Evolutionary conservation across 257 asterid species (phyloP).

Genomic region (Solanum ahanhuiri): DNA sequence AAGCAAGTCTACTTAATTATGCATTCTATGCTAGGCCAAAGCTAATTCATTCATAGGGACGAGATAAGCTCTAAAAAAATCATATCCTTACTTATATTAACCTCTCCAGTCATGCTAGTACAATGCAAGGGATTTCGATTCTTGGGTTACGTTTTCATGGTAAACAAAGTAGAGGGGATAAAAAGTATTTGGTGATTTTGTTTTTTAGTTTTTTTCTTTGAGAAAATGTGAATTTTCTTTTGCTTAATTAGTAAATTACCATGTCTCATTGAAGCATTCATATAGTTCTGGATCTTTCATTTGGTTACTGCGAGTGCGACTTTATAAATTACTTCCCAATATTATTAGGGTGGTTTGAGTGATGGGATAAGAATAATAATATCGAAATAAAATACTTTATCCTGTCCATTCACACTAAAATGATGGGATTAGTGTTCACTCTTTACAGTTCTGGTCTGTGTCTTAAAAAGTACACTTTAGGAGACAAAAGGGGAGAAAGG

Average conservation of each 20-base stretch:
- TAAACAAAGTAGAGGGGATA: neutral
- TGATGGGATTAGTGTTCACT: neutral
- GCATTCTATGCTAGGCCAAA: neutral
- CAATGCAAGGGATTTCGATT: neutral
- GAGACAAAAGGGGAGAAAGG: neutral
- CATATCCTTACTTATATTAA: too few species aligned
- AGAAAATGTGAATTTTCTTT: neutral
- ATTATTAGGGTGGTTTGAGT: neutral
- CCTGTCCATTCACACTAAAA: neutral
- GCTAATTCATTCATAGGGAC: neutral
- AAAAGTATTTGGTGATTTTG: neutral
- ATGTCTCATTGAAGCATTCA: neutral
- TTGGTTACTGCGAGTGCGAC: neutral
- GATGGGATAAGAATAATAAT: neutral
- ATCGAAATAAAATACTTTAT: too few species aligned
- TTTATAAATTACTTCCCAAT: neutral
- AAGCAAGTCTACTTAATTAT: neutral
- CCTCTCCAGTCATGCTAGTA: neutral
- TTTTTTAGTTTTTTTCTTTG: neutral
- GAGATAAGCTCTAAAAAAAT: neutral
- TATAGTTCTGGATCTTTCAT: neutral
- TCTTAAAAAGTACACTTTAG: neutral
- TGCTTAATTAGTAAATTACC: neutral
- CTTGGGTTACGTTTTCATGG: neutral
- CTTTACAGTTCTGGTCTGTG: neutral